Conservation (phyloP, 2,329 filamentous ascomycete species). For the Pseudogymnoascus pannorum region DNA sequence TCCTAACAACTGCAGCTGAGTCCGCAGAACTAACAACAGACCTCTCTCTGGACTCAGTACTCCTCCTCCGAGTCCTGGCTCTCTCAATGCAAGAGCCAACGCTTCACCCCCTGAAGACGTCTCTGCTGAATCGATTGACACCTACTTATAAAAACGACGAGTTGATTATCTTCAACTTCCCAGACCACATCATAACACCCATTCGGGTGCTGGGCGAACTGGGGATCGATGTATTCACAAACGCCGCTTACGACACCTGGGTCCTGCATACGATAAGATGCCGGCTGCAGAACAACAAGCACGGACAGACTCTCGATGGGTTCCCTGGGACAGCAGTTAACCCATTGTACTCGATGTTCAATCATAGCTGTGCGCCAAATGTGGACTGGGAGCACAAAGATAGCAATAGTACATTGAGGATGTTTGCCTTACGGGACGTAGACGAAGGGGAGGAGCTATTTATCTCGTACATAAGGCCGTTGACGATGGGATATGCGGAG, state of each 20-base stretch:
- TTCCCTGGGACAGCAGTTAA: conserved; percentile 26
- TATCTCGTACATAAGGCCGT: conserved; percentile 22
- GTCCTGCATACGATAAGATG: conserved; percentile 28
- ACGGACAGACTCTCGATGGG: conserved; percentile 21
- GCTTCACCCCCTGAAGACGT: conserved; percentile 23
- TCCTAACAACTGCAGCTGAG: conserved; percentile 20
- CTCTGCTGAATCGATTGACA: conserved; percentile 25
- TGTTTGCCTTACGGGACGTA: conserved; percentile 21
- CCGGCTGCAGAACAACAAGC: conserved; percentile 30
- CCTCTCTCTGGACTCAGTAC: conserved; percentile 23
- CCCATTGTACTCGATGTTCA: conserved; percentile 27
- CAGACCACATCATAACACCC: conserved; percentile 24
- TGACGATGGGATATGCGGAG: conserved; percentile 8
- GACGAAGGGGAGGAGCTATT: conserved; percentile 22
- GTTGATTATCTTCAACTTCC: conserved; percentile 27
- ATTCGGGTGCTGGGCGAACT: conserved; percentile 26
- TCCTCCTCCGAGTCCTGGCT: conserved; percentile 26
- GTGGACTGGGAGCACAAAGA: conserved; percentile 24
- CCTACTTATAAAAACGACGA: conserved; percentile 23
- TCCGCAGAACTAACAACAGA: conserved; percentile 17
- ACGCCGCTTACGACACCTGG: conserved; percentile 25
- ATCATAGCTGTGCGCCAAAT: conserved; percentile 30
- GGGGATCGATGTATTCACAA: conserved; percentile 25
- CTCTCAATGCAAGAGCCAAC: conserved; percentile 21
- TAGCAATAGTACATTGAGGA: conserved; percentile 21